phyloP scores from a whole-genome alignment of 306 rosid genomes.

The Lablab purpureus region DNA sequence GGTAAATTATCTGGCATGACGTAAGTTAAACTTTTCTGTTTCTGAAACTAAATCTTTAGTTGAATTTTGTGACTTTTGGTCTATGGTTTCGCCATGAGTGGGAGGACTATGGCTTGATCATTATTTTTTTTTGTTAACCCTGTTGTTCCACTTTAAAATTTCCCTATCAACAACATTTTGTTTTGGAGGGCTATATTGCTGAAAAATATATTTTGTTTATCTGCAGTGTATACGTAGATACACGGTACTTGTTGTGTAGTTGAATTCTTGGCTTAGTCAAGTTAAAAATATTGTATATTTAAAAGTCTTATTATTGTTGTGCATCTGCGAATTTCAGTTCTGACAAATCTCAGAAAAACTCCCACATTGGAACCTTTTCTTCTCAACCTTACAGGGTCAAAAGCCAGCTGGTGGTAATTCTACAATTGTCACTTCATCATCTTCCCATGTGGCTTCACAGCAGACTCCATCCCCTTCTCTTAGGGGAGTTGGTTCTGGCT shows the following conservation, averaged over 20 bases:
- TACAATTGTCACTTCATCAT: constrained; percentile 64
- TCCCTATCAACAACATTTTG: constrained; percentile 23
- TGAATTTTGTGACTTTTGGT: constrained; percentile 29
- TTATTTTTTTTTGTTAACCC: constrained; percentile 14
- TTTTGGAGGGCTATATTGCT: constrained; percentile 27
- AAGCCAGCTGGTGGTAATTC: constrained; percentile 71
- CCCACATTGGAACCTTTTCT: constrained; percentile 56
- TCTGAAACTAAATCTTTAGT: constrained; percentile 12
- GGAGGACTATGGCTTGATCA: constrained; percentile 11
- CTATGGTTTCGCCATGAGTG: constrained; percentile 12
- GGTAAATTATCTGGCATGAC: constrained; percentile 56
- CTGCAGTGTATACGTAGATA: not conserved
- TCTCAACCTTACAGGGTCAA: constrained; percentile 72
- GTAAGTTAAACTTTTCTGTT: constrained; percentile 24
- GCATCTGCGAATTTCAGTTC: constrained; percentile 50
- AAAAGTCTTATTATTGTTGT: constrained; percentile 39
- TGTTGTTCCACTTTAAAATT: not conserved
- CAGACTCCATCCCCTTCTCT: constrained; percentile 72
- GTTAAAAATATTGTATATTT: constrained; percentile 30
- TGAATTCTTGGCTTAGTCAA: constrained; percentile 33
- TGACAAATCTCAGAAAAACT: constrained; percentile 56
- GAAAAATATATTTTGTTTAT: constrained; percentile 23
- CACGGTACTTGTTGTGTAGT: constrained; percentile 16
- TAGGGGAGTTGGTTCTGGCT: constrained; percentile 65
- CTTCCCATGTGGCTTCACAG: constrained; percentile 68